Evolutionary conservation across 345 rosid species (phyloP).

Genomic region (Camelina sativa): DNA sequence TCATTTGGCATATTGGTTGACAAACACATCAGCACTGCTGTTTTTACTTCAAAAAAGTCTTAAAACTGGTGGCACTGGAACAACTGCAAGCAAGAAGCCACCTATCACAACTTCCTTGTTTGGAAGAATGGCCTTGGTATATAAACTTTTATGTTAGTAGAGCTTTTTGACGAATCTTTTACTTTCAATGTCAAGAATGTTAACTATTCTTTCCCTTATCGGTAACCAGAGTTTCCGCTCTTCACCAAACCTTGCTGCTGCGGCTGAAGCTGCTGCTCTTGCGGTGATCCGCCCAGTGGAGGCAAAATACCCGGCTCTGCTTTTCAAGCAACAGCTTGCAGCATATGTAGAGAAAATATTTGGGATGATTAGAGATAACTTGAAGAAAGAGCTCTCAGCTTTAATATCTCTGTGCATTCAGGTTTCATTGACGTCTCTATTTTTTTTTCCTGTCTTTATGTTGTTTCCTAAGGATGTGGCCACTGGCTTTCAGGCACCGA

Average conservation of each 20-base stretch:
- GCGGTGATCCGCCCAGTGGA: constrained; percentile 88
- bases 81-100: constrained; percentile 68
- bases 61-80: constrained; percentile 69
- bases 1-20: constrained; percentile 98
- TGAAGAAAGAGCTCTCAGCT: constrained; percentile 87
- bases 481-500: constrained; percentile 69
- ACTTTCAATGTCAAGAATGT: background rate
- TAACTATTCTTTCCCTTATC: constrained; percentile 31
- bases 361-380: constrained; percentile 95
- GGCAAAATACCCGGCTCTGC: constrained; percentile 97
- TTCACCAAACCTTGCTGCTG: constrained; percentile 83
- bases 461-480: constrained; percentile 17
- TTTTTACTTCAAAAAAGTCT: constrained; percentile 88
- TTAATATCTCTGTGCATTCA: constrained; percentile 88
- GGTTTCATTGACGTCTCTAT: constrained; percentile 52
- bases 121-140: constrained; percentile 96
- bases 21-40: constrained; percentile 83
- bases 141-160: constrained; percentile 19
- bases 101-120: constrained; percentile 87
- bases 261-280: constrained; percentile 77
- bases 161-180: constrained; percentile 13
- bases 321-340: constrained; percentile 97
- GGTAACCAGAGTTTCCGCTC: constrained; percentile 88
- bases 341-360: constrained; percentile 97
- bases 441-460: background rate